Conservation (phyloP, 2,329 filamentous ascomycete genomes). For the Plectosphaerella sp. region DNA sequence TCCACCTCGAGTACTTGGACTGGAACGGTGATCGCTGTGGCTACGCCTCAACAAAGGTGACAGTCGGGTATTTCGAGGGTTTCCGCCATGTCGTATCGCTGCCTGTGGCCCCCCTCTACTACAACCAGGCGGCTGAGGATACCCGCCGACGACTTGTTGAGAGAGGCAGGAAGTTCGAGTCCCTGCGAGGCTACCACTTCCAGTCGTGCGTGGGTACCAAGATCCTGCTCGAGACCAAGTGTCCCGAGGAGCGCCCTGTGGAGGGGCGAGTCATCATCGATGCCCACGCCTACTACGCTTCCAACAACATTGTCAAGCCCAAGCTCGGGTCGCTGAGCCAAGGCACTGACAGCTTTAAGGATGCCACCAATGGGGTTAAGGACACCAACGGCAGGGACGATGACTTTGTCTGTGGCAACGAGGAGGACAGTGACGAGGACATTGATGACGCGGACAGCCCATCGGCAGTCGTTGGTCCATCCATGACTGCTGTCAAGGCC, state of each 20-base stretch:
- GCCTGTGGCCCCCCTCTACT: constrained; percentile 23
- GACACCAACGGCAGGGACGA: neutral
- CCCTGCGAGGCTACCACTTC: constrained; percentile 26
- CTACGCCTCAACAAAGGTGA: constrained; percentile 15
- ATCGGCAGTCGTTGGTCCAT: neutral
- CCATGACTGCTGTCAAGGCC: neutral
- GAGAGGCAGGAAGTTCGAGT: constrained; percentile 26
- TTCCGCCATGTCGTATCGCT: constrained; percentile 19
- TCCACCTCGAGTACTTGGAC: constrained; percentile 27
- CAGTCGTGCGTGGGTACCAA: constrained; percentile 21
- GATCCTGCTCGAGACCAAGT: constrained; percentile 18
- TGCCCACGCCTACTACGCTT: constrained; percentile 27
- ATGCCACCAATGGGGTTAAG: neutral
- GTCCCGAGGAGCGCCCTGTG: constrained; percentile 19
- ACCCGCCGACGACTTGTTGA: neutral
- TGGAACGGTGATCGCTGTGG: constrained; percentile 28
- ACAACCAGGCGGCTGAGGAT: constrained; percentile 1
- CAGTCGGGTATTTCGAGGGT: constrained; percentile 21
- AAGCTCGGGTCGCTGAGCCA: constrained; percentile 8
- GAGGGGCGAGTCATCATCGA: constrained; percentile 27
- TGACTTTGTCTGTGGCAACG: neutral
- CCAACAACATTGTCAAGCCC: constrained; percentile 22
- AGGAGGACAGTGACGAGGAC: neutral
- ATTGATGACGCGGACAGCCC: neutral
- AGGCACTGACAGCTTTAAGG: too few relatives aligned